Conservation (phyloP, 225 moss, liverwort and hornwort genomes). For the Antitrichia curtipendula region DNA sequence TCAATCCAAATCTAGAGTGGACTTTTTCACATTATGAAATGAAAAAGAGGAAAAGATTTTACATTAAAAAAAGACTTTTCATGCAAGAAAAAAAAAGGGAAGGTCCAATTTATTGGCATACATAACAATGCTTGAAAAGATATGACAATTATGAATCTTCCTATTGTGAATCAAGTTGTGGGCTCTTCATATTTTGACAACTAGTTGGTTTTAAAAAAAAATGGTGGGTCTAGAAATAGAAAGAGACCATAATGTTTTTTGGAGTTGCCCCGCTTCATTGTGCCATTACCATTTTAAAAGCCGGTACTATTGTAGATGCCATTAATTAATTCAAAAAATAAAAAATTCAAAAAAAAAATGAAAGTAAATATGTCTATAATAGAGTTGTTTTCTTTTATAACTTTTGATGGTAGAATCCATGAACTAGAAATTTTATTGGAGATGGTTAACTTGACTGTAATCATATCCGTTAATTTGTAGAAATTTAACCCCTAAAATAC, state of each 20-base stretch:
- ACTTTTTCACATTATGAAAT: not conserved
- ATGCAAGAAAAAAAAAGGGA: not conserved
- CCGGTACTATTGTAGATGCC: fast-evolving
- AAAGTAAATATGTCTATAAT: fast-evolving
- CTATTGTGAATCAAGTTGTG: not conserved
- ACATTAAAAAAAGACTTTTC: not conserved
- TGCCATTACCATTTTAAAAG: fast-evolving
- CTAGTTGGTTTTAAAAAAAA: fast-evolving
- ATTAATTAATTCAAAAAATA: not conserved
- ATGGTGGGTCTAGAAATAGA: fast-evolving
- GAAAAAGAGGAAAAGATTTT: no score
- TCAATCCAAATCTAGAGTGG: no score
- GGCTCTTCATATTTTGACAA: not conserved
- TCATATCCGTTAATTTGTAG: no score
- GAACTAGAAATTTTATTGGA: no score
- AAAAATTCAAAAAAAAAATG: not conserved
- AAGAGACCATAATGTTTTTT: no score
- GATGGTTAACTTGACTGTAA: no score
- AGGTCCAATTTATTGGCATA: not conserved
- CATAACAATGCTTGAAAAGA: not conserved
- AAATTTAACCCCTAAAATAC: no score
- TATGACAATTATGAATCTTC: not conserved
- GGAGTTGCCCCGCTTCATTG: not conserved
- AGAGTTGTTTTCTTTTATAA: no score
- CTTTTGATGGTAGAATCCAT: no score